phyloP scores from a whole-genome alignment of 2,329 filamentous ascomycete species.

The Colletotrichum cuscutae region DNA sequence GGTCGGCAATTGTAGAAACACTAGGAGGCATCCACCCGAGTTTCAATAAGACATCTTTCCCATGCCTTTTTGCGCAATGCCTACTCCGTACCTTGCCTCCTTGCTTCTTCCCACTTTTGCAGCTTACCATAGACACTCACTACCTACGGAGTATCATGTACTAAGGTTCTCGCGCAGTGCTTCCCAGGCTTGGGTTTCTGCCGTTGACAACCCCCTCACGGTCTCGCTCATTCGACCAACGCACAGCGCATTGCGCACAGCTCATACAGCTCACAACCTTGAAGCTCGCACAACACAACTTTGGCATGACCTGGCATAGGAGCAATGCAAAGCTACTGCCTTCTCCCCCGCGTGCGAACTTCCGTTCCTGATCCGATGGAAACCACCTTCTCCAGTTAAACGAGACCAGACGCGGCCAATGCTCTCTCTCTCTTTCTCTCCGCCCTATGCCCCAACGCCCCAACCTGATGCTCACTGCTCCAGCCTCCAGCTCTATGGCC shows the following conservation, averaged over 20 bases:
- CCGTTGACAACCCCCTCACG: slow-evolving; percentile 6
- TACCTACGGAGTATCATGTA: neutral
- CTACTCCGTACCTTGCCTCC: neutral
- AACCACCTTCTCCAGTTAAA: slow-evolving; percentile 22
- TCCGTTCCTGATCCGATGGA: slow-evolving; percentile 20
- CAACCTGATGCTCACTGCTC: neutral
- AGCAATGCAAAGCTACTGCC: slow-evolving; percentile 25
- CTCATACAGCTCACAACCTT: slow-evolving; percentile 23
- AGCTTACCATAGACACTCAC: neutral
- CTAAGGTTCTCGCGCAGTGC: neutral
- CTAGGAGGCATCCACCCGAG: slow-evolving; percentile 8
- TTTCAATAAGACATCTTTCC: slow-evolving; percentile 22
- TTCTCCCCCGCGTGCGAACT: slow-evolving; percentile 19
- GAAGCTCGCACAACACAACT: slow-evolving; percentile 16
- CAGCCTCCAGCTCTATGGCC: neutral
- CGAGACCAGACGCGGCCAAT: slow-evolving; percentile 23
- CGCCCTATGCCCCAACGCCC: neutral
- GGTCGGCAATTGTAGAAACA: slow-evolving; percentile 16
- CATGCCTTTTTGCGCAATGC: slow-evolving; percentile 2
- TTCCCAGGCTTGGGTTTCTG: slow-evolving; percentile 6
- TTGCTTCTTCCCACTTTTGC: slow-evolving; percentile 1
- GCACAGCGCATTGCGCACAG: slow-evolving; percentile 25
- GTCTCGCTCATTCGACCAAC: slow-evolving; percentile 5
- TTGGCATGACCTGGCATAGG: slow-evolving; percentile 3
- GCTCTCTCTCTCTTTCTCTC: neutral